Base-by-base conservation (phyloP, 1,284 basidiomycete species). In the Fomitopsis betulina region DNA sequence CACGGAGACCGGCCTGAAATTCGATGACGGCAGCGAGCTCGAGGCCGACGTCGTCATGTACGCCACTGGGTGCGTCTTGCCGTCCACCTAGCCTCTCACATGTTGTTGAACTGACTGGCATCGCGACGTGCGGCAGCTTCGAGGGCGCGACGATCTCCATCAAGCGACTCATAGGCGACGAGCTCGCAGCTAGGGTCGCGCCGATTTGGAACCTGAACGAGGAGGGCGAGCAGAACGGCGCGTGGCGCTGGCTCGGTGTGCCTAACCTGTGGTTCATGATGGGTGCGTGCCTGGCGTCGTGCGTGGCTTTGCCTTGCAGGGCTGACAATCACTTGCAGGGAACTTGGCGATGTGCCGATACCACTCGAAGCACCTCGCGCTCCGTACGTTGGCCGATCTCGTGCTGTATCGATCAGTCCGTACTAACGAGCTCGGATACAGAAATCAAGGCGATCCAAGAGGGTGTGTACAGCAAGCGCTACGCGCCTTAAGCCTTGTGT, bases 1-100 rank as follows among this genome's bases (percentile, higher is more conserved):
- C 65, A 85, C 80, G 0, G 75, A 80, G 61, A 78, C 70, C 9
- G 82, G 82, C 0, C 66, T 91, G 9, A 76, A 76, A 51, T 91
- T 91, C 62, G 80, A 81, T 57, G 79, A 92, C 60, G 87, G 87
- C 10, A 82, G 78, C 25, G 79, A 80, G 60, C 68, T 90, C 33
- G 71, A 81, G 9, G 87, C 84, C 10, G 89, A 92, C 67, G 78
- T 87, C 13, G 81, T 92, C 23, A 66, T 92, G 13, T 84, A 86
- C 68, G 83, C 84, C 2, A 89, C 85, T 6, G 86, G 86, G 76
- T 87, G 67, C 58, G 67, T 61, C 3, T 19, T 5, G 17, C 23
- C 25, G 6, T 50, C 9, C 21, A 10, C 5, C 10, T 15, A 9
- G 27, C 8, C 1, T 8, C 27, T 30, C 27, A 8, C 5, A 30